Conservation (phyloP, 768 basidiomycete genomes). For the Tephrocybe sp. region DNA sequence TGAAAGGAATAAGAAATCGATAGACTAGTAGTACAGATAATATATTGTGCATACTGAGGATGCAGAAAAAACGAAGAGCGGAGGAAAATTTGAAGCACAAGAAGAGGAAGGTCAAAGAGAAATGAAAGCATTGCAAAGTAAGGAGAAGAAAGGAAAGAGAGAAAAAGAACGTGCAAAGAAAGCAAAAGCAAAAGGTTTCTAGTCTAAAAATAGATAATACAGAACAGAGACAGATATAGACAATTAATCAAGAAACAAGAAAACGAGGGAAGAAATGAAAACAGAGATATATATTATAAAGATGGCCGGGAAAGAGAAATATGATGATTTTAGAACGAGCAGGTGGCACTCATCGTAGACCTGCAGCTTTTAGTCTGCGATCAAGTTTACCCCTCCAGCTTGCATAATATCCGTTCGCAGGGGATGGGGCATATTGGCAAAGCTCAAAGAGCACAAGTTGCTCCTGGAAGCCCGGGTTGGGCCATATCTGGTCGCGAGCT, state of each 20-base stretch:
- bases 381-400: conserved; percentile 64
- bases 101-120: too few species aligned
- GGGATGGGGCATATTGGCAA: conserved; percentile 64
- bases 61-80: too few species aligned
- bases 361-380: conserved; percentile 43
- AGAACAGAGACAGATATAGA: conserved; percentile 4
- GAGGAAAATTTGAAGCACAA: too few species aligned
- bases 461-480: conserved; percentile 77
- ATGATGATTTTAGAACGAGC: conserved; percentile 12
- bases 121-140: too few species aligned
- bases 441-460: conserved; percentile 76
- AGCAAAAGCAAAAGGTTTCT: conserved; percentile 4
- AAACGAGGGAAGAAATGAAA: background rate
- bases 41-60: too few species aligned
- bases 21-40: too few species aligned
- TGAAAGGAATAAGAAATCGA: too few species aligned
- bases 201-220: conserved; percentile 4
- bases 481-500: conserved; percentile 81
- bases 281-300: background rate
- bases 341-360: conserved; percentile 27
- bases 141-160: conserved; percentile 1
- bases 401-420: conserved; percentile 60
- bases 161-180: background rate
- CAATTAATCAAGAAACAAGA: too few species aligned
- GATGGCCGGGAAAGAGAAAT: background rate